A percentile compares a stretch with the other conserved stretches of the same genome.
phyloP scores from a whole-genome alignment of 1,139 yeast species.

The Tardiomyces depauwii region DNA sequence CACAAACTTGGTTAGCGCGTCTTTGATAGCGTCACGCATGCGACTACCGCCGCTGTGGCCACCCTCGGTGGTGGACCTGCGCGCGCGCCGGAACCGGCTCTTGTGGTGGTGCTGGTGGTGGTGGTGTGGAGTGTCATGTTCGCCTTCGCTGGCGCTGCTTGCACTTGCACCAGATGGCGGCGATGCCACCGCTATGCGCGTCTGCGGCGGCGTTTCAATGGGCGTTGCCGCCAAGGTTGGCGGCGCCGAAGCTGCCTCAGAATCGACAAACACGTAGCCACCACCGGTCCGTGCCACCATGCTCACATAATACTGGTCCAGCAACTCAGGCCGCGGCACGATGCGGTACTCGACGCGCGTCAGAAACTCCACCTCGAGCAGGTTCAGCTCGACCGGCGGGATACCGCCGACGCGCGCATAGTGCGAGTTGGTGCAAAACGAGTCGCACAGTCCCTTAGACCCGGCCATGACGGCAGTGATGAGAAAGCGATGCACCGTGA shows the following conservation, averaged over 20 bases:
- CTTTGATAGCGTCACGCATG: background rate
- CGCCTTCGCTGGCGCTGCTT: too few species aligned
- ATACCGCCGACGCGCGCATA: conserved; percentile 97
- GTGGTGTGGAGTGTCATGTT: background rate
- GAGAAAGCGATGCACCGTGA: conserved; percentile 87
- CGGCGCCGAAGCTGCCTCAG: background rate
- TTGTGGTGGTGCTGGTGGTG: background rate
- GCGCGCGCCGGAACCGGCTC: too few species aligned
- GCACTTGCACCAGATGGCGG: too few species aligned
- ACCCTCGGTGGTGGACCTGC: too few species aligned
- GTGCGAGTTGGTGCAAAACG: conserved; percentile 86
- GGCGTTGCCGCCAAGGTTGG: background rate
- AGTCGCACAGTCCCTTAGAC: conserved; percentile 86
- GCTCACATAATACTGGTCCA: conserved; percentile 28
- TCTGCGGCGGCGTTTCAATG: background rate
- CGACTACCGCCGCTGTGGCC: background rate
- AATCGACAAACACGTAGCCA: background rate
- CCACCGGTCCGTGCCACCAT: conserved; percentile 6
- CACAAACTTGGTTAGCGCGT: background rate
- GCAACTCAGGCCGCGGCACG: conserved; percentile 35
- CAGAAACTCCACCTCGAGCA: conserved; percentile 80
- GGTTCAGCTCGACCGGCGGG: conserved; percentile 70
- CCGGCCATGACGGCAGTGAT: conserved; percentile 88
- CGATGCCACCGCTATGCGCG: background rate
- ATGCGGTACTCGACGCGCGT: conserved; percentile 70